Conservation (phyloP, 306 rosid species). For the Gynostemma pentaphyllum region DNA sequence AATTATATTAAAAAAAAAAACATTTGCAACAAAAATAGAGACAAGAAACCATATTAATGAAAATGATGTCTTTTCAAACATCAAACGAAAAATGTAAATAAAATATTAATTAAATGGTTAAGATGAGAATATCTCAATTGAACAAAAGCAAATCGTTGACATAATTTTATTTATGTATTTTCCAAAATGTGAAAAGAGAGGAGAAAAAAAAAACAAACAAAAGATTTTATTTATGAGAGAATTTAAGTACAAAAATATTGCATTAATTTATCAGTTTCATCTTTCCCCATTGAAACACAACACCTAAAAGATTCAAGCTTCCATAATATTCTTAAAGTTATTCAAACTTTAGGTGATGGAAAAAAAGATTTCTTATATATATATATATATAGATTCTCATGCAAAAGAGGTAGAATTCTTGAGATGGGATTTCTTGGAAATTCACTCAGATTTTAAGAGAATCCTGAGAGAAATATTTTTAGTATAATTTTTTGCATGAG, state of each 20-base stretch:
- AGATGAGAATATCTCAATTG: too few species aligned
- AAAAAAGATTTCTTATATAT: too few species aligned
- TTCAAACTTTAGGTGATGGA: too few species aligned
- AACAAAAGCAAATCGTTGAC: too few species aligned
- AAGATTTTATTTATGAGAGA: not conserved
- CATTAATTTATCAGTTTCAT: constrained; percentile 1
- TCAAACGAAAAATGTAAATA: not conserved
- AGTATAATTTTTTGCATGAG: not conserved
- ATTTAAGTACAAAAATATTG: not conserved
- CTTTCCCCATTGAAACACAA: not conserved
- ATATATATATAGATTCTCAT: too few species aligned
- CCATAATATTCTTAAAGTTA: too few species aligned
- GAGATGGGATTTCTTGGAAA: too few species aligned
- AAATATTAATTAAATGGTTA: too few species aligned
- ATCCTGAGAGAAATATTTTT: too few species aligned
- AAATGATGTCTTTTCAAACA: not conserved
- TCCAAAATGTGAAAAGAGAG: not conserved
- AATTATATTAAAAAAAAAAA: not conserved
- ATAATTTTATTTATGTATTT: not conserved
- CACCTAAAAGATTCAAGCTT: not conserved
- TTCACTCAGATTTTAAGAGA: too few species aligned
- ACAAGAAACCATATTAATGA: constrained; percentile 5
- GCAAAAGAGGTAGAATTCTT: too few species aligned
- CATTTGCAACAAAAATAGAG: not conserved
- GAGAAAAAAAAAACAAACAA: not conserved